These are phyloP conservation scores for Trichoderma citrinoviride DNA, from an alignment of 2,329 filamentous ascomycete species.

Conservation along the genomic window DNA sequence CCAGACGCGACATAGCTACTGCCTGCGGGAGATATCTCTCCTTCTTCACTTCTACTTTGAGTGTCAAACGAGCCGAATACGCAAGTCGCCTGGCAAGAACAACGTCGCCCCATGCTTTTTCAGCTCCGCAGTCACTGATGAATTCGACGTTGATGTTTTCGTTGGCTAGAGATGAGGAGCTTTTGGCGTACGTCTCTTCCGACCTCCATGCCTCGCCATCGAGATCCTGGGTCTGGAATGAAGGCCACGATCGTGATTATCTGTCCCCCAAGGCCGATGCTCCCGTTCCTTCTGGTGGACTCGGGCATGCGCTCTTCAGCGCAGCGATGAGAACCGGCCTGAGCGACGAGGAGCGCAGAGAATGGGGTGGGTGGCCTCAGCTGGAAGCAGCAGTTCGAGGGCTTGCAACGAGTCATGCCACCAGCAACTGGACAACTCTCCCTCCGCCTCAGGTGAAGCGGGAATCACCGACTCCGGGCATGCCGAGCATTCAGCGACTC, in stretches of 20 bases:
- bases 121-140: conserved; percentile 31
- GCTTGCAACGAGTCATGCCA: conserved; percentile 30
- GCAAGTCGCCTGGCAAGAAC: conserved; percentile 38
- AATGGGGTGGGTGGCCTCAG: conserved; percentile 79
- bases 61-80: conserved; percentile 52
- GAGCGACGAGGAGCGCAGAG: conserved; percentile 55
- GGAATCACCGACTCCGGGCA: conserved; percentile 31
- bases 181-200: conserved; percentile 80
- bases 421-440: conserved; percentile 30
- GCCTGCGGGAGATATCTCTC: conserved; percentile 78
- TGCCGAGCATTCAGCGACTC: conserved; percentile 31
- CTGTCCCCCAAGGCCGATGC: conserved; percentile 27
- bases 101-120: conserved; percentile 35
- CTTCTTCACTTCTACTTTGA: conserved; percentile 73
- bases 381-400: conserved; percentile 54
- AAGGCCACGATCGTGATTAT: conserved; percentile 53
- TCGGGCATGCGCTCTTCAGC: conserved; percentile 43
- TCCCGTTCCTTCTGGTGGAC: conserved; percentile 26
- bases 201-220: conserved; percentile 81
- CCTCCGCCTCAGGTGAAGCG: conserved; percentile 38
- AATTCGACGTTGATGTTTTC: conserved; percentile 35
- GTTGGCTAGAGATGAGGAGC: conserved; percentile 69
- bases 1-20: conserved; percentile 67
- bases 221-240: conserved; percentile 76
- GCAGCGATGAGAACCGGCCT: conserved; percentile 51